These are phyloP conservation scores for Sherardia arvensis DNA, from an alignment of 257 asterid genomes.

Conservation along the genomic window DNA sequence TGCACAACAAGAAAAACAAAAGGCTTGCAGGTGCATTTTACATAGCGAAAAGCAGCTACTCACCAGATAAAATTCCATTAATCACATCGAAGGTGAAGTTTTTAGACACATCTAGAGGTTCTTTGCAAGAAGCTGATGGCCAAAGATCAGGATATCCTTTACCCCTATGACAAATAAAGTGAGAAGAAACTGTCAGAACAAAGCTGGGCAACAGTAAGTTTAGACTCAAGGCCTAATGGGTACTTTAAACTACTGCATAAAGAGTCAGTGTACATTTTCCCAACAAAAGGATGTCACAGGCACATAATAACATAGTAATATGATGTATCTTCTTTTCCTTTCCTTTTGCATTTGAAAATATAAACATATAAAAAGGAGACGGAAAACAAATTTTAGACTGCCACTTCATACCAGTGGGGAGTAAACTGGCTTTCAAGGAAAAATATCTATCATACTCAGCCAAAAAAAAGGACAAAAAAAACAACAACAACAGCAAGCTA, in stretches of 20 bases:
- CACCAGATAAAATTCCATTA: slow-evolving; percentile 73
- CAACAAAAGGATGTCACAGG: not conserved
- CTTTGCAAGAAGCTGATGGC: slow-evolving; percentile 86
- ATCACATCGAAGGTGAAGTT: slow-evolving; percentile 75
- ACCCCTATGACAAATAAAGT: slow-evolving; percentile 49
- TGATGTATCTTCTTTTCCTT: not conserved
- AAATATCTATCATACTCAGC: not conserved
- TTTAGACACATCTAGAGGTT: slow-evolving; percentile 85
- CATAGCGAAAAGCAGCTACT: not conserved
- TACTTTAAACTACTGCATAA: not conserved
- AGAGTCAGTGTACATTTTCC: not conserved
- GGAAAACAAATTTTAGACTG: not conserved
- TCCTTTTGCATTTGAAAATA: not conserved
- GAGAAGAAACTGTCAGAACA: not conserved
- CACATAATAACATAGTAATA: not conserved
- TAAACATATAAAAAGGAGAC: not conserved
- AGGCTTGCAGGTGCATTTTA: not conserved
- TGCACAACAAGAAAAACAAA: not conserved
- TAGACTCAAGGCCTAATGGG: not conserved
- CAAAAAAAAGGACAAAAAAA: too few species aligned
- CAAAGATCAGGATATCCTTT: slow-evolving; percentile 89
- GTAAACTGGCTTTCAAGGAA: not conserved
- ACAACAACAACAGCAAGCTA: not conserved
- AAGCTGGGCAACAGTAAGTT: too few species aligned
- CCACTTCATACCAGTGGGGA: not conserved